A percentile compares a stretch with the other conserved stretches of the same genome.
These are phyloP conservation scores for Cercospora sesami DNA, from an alignment of 2,329 filamentous ascomycete species.

Conservation along the genomic window DNA sequence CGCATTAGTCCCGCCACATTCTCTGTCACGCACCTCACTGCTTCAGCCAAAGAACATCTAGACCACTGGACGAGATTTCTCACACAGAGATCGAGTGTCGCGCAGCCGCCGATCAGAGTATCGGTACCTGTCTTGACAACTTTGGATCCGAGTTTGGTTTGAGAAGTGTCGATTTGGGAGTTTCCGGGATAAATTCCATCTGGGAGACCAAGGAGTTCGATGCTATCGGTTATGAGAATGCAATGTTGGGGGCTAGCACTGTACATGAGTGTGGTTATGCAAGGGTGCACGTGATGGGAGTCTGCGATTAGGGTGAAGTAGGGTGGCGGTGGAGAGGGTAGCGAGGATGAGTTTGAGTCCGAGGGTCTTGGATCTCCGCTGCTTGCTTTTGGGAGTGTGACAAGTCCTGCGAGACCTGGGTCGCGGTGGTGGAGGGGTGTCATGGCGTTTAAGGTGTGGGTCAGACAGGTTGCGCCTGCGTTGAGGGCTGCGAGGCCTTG, in stretches of 20 bases:
- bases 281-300: conserved; percentile 56
- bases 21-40: conserved; percentile 52
- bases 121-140: conserved; percentile 56
- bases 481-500: conserved; percentile 49
- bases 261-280: conserved; percentile 53
- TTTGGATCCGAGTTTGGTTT: conserved; percentile 51
- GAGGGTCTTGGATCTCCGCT: no score
- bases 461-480: conserved; percentile 54
- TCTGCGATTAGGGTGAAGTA: conserved; percentile 58
- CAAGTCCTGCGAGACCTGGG: conserved; percentile 53
- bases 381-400: conserved; percentile 32
- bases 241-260: conserved; percentile 47
- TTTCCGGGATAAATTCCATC: conserved; percentile 54
- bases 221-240: conserved; percentile 56
- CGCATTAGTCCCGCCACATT: conserved; percentile 55
- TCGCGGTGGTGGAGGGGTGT: conserved; percentile 51
- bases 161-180: conserved; percentile 52
- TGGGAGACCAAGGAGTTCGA: conserved; percentile 55
- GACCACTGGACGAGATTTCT: conserved; percentile 51
- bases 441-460: conserved; percentile 60
- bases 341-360: no score
- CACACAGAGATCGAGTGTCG: conserved; percentile 53
- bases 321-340: no score
- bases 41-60: conserved; percentile 51
- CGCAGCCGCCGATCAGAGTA: conserved; percentile 57